phyloP scores from a whole-genome alignment of 73 alveolate species.

The Paramecium pentaurelia region DNA sequence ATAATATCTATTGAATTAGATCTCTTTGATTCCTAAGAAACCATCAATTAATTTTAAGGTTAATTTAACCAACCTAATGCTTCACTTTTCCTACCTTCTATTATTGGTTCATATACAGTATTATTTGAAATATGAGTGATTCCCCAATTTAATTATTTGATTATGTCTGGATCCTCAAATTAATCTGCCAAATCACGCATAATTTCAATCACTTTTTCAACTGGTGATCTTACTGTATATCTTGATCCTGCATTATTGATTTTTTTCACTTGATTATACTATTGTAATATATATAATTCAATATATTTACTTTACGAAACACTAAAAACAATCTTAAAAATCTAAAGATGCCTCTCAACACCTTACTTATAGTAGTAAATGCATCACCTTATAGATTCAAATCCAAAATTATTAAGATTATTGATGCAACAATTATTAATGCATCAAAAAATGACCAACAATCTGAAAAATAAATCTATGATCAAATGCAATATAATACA shows the following conservation, averaged over 20 bases:
- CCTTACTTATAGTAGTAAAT: slow-evolving; percentile 9
- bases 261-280: slow-evolving; percentile 32
- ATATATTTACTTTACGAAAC: slow-evolving; percentile 1
- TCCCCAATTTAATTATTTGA: slow-evolving; percentile 3
- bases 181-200: background rate
- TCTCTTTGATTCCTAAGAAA: background rate
- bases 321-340: slow-evolving; percentile 45
- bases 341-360: slow-evolving; percentile 52
- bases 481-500: background rate
- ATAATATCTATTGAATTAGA: background rate
- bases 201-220: slow-evolving; percentile 43
- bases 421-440: background rate
- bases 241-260: background rate
- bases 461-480: slow-evolving; percentile 28
- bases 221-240: slow-evolving; percentile 45
- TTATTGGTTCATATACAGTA: slow-evolving; percentile 53
- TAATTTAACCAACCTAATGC: background rate
- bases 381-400: background rate
- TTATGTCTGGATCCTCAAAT: slow-evolving; percentile 34
- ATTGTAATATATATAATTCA: background rate
- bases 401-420: slow-evolving; percentile 29
- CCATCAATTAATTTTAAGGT: background rate
- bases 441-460: slow-evolving; percentile 28
- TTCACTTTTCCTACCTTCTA: slow-evolving; percentile 9
- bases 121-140: slow-evolving; percentile 13